A percentile compares a stretch with the other conserved stretches of the same genome.
Evolutionary conservation across 495 filamentous ascomycete genomes (phyloP).

Genomic region (Aspergillus haitiensis): DNA sequence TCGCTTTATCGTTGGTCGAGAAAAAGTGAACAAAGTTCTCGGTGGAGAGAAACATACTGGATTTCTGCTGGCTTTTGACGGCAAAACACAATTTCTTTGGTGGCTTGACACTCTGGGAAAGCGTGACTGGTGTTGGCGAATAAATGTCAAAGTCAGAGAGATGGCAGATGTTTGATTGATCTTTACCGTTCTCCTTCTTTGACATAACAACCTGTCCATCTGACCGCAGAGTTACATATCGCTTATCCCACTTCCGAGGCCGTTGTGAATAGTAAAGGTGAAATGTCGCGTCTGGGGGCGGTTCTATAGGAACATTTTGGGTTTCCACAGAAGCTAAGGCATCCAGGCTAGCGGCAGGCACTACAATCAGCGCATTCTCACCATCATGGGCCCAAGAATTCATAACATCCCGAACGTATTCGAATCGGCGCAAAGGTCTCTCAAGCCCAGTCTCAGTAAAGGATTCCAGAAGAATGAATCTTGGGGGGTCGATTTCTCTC

Average conservation of each 20-base stretch:
- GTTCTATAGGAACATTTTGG: constrained; percentile 53
- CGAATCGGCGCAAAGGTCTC: constrained; percentile 80
- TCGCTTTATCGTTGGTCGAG: constrained; percentile 65
- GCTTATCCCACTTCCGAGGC: constrained; percentile 83
- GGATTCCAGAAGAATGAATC: constrained; percentile 70
- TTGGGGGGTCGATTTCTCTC: constrained; percentile 57
- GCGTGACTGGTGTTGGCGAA: constrained; percentile 62
- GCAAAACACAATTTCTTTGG: constrained; percentile 82
- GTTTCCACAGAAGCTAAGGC: constrained; percentile 51
- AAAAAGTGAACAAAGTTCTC: constrained; percentile 93
- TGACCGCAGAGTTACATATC: constrained; percentile 68
- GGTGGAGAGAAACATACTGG: constrained; percentile 75
- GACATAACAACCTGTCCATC: constrained; percentile 75
- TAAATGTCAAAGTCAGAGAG: constrained; percentile 95
- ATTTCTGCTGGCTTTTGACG: constrained; percentile 91
- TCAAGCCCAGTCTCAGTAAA: constrained; percentile 77
- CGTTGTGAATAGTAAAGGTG: constrained; percentile 78
- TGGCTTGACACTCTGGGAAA: constrained; percentile 63
- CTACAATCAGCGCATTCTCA: constrained; percentile 67
- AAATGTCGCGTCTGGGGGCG: constrained; percentile 62
- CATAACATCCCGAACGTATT: constrained; percentile 82
- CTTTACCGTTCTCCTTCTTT: constrained; percentile 62
- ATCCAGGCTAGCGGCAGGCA: constrained; percentile 46
- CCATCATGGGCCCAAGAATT: constrained; percentile 86
- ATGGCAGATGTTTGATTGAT: constrained; percentile 72